These are phyloP conservation scores for Akanthomyces dipterigenus DNA, from an alignment of 2,329 filamentous ascomycete genomes.

Conservation along the genomic window DNA sequence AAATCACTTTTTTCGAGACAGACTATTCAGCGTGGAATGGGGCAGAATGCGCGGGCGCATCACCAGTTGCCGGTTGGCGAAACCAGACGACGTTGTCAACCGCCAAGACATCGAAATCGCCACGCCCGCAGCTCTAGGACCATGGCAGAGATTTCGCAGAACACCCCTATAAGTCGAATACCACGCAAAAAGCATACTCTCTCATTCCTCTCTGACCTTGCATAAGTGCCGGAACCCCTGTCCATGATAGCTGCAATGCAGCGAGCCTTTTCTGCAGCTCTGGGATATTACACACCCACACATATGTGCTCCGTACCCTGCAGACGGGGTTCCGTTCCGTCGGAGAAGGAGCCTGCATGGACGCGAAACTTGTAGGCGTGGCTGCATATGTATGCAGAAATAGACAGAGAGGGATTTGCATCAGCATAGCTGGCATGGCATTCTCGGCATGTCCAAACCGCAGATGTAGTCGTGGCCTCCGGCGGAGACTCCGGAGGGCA, in stretches of 20 bases:
- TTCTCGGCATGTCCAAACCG: background rate
- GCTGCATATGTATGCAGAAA: background rate
- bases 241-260: background rate
- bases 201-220: background rate
- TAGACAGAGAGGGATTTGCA: background rate
- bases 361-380: background rate
- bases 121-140: too few species aligned
- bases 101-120: too few species aligned
- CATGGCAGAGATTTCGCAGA: too few species aligned
- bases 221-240: background rate
- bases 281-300: background rate
- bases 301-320: too few species aligned
- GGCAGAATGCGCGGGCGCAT: too few species aligned
- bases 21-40: too few species aligned
- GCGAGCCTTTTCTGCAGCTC: background rate
- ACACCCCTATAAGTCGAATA: background rate
- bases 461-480: background rate
- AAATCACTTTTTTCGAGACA: too few species aligned
- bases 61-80: too few species aligned
- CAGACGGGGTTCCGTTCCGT: too few species aligned
- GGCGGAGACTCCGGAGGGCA: background rate
- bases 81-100: too few species aligned
- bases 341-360: background rate
- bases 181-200: too few species aligned
- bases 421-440: background rate